phyloP scores from a whole-genome alignment of 2,329 filamentous ascomycete genomes.

The Clonostachys rhizophaga region DNA sequence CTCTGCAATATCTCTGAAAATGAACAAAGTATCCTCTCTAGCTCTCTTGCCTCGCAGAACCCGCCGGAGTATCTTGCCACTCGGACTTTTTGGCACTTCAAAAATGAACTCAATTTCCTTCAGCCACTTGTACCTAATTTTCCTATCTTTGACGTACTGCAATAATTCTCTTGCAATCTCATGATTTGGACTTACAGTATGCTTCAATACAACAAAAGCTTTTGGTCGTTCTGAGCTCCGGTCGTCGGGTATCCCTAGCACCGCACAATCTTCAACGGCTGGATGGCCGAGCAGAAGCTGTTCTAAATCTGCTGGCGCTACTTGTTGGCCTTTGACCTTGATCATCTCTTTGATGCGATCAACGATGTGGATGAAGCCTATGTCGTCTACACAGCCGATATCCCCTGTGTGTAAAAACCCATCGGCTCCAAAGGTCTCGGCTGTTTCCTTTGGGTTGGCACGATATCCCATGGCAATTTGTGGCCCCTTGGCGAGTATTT shows the following conservation, averaged over 20 bases:
- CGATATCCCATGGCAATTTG: constrained; percentile 78
- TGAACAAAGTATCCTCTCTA: no score
- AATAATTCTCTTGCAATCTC: no score
- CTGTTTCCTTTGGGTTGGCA: constrained; percentile 67
- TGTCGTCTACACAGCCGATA: constrained; percentile 70
- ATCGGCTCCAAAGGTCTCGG: constrained; percentile 66
- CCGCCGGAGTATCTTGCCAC: constrained; percentile 43
- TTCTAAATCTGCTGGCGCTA: constrained; percentile 68
- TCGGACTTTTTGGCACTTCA: constrained; percentile 64
- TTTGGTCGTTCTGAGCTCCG: constrained; percentile 50
- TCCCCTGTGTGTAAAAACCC: constrained; percentile 92
- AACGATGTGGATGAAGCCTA: constrained; percentile 85
- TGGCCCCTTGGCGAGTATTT: constrained; percentile 57
- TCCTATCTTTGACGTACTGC: constrained; percentile 31
- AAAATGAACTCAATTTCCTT: constrained; percentile 66
- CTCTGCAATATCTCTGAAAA: no score
- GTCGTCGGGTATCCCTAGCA: constrained; percentile 57
- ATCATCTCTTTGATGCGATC: constrained; percentile 73
- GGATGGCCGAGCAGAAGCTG: constrained; percentile 33
- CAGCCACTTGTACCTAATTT: constrained; percentile 63
- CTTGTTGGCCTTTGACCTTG: constrained; percentile 58
- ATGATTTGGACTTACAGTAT: no score
- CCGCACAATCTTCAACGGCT: neutral
- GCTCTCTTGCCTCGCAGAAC: constrained; percentile 24
- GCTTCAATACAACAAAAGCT: constrained; percentile 37